Percentiles rank a stretch among this genome's conserved stretches.
phyloP scores from a whole-genome alignment of 2,329 filamentous ascomycete genomes.

The Fusarium sp. region DNA sequence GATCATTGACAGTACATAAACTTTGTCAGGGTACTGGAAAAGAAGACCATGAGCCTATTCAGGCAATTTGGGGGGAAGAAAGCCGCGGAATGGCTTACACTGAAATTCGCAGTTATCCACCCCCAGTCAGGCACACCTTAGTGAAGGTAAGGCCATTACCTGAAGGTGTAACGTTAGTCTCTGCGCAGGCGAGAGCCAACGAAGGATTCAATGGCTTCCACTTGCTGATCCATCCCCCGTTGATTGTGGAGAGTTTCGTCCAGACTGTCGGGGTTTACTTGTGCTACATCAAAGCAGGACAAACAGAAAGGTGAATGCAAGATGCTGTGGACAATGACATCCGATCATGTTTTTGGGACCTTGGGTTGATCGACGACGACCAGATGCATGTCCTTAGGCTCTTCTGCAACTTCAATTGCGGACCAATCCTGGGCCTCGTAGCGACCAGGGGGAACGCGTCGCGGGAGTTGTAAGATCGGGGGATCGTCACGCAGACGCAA shows the following conservation, averaged over 20 bases:
- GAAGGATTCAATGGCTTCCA: background rate
- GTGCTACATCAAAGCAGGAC: no score
- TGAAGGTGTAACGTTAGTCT: slow-evolving; percentile 38
- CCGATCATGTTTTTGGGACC: slow-evolving; percentile 19
- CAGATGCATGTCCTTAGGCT: slow-evolving; percentile 13
- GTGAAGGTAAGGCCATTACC: slow-evolving; percentile 23
- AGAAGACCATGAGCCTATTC: slow-evolving; percentile 19
- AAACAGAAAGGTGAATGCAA: slow-evolving; percentile 3
- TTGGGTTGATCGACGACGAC: slow-evolving; percentile 22
- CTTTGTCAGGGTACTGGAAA: slow-evolving; percentile 27
- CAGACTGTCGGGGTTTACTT: background rate
- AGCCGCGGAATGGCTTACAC: no score
- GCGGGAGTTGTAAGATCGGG: slow-evolving; percentile 41
- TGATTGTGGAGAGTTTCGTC: background rate
- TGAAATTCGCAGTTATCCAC: no score
- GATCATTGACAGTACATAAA: slow-evolving; percentile 23
- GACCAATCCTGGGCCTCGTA: slow-evolving; percentile 23
- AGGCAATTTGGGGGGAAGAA: background rate
- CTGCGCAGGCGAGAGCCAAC: slow-evolving; percentile 10
- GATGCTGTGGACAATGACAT: slow-evolving; percentile 13
- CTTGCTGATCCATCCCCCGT: background rate
- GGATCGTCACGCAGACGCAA: slow-evolving; percentile 37
- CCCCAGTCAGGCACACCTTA: slow-evolving; percentile 13
- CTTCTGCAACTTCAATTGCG: slow-evolving; percentile 18
- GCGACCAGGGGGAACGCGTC: slow-evolving; percentile 12